phyloP scores from a whole-genome alignment of 352 stramenopile species.

The Globisporangium cederbergense region DNA sequence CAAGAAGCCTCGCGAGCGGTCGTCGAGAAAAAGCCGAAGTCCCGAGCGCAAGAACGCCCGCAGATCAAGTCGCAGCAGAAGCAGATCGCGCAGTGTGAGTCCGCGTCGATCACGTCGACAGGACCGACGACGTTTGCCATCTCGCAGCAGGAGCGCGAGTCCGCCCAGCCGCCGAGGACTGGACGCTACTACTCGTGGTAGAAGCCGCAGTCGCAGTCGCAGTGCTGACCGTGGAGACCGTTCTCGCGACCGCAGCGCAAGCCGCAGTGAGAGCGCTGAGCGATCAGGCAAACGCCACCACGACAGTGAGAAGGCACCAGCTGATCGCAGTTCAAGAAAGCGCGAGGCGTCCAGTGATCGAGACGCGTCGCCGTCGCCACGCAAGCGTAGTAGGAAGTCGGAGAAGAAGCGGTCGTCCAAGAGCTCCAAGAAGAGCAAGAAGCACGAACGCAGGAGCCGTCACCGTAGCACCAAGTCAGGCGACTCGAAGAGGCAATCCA shows the following conservation, averaged over 20 bases:
- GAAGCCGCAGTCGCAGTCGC: conserved; percentile 29
- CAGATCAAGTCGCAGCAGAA: conserved; percentile 6
- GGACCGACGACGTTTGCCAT: neutral
- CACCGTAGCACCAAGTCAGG: conserved; percentile 18
- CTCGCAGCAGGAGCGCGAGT: conserved; percentile 18
- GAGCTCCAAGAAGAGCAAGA: conserved; percentile 39
- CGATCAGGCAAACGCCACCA: conserved; percentile 10
- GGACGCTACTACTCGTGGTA: conserved; percentile 3
- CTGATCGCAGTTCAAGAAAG: neutral
- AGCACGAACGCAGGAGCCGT: conserved; percentile 44
- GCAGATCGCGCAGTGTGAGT: conserved; percentile 16
- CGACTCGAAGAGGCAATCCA: conserved; percentile 25
- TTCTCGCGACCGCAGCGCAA: conserved; percentile 15
- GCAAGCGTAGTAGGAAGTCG: conserved; percentile 30
- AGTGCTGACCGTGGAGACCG: conserved; percentile 16
- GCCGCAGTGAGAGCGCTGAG: conserved; percentile 20
- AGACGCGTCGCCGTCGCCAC: conserved; percentile 8
- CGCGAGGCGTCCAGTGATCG: neutral
- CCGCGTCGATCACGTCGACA: neutral
- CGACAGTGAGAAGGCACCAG: neutral
- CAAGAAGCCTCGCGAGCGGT: conserved; percentile 14
- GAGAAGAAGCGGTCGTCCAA: conserved; percentile 27
- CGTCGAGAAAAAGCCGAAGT: conserved; percentile 13
- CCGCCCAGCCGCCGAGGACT: conserved; percentile 6
- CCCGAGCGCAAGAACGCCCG: neutral